These are phyloP conservation scores for Tripterygium wilfordii DNA, from an alignment of 177 flowering plant genomes.

Conservation along the genomic window DNA sequence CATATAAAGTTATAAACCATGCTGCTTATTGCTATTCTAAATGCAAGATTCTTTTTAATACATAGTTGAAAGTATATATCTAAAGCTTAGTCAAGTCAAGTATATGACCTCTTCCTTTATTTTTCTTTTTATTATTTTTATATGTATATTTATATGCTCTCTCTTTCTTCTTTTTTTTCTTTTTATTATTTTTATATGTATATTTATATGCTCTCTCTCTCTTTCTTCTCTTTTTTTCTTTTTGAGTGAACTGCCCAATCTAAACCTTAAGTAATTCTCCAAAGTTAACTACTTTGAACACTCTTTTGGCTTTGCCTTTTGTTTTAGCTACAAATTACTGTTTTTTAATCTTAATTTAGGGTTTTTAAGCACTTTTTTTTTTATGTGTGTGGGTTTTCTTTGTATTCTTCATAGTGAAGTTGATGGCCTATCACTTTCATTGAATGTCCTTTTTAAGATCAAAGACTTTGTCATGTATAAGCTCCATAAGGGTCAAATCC, in stretches of 20 bases:
- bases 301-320: conserved; percentile 6
- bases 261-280: not conserved
- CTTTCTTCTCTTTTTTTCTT: too few relatives aligned
- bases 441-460: conserved; percentile 2
- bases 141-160: too few relatives aligned
- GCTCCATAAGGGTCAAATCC: conserved; percentile 19
- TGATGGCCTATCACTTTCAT: conserved; percentile 6
- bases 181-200: too few relatives aligned
- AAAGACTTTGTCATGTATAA: conserved; percentile 5
- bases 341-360: not conserved
- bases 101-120: too few relatives aligned
- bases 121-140: too few relatives aligned
- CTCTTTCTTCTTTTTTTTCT: too few relatives aligned
- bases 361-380: conserved; percentile 1
- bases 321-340: not conserved
- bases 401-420: conserved; percentile 6
- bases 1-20: too few relatives aligned
- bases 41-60: too few relatives aligned
- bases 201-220: too few relatives aligned
- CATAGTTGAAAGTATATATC: too few relatives aligned
- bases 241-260: not conserved
- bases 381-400: not conserved
- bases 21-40: too few relatives aligned
- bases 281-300: conserved; percentile 4
- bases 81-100: too few relatives aligned